These are phyloP conservation scores for Centaurea solstitialis DNA, from an alignment of 129 eudicot species.

Conservation along the genomic window DNA sequence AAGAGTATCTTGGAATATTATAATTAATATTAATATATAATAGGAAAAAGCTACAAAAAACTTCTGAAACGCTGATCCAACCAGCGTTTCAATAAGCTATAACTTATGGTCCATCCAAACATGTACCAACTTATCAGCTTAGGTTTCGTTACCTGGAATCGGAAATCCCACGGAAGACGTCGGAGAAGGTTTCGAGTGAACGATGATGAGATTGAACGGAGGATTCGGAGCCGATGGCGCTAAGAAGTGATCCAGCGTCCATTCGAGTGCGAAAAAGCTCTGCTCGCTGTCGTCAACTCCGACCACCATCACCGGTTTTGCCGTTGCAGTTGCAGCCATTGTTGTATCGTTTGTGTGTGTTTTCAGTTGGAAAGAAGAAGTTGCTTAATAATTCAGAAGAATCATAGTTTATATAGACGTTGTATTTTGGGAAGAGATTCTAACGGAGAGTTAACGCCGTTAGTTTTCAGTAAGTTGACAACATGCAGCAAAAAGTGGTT, in stretches of 20 bases:
- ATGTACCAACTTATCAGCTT: too few species aligned
- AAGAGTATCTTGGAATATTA: too few species aligned
- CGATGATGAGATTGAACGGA: slow-evolving; percentile 52
- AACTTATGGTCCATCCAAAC: too few species aligned
- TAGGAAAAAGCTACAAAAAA: too few species aligned
- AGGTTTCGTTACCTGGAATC: slow-evolving; percentile 51
- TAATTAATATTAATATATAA: too few species aligned
- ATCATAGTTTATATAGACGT: slow-evolving; percentile 24
- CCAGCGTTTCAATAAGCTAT: too few species aligned
- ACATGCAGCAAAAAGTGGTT: slow-evolving; percentile 8
- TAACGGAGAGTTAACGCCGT: slow-evolving; percentile 1
- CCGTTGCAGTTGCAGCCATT: slow-evolving; percentile 26
- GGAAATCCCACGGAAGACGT: slow-evolving; percentile 56
- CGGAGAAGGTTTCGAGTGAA: slow-evolving; percentile 70
- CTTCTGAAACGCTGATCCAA: too few species aligned
- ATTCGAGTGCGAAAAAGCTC: slow-evolving; percentile 71
- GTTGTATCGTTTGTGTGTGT: neutral
- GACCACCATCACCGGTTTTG: slow-evolving; percentile 71
- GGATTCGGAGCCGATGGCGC: slow-evolving; percentile 34
- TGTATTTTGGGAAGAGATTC: neutral
- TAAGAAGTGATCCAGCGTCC: slow-evolving; percentile 70
- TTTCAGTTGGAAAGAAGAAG: neutral
- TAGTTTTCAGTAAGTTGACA: neutral
- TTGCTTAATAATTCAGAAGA: slow-evolving; percentile 9
- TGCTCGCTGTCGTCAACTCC: slow-evolving; percentile 86